These are phyloP conservation scores for Metarhizium humberi DNA, from an alignment of 2,329 filamentous ascomycete species.

Conservation along the genomic window DNA sequence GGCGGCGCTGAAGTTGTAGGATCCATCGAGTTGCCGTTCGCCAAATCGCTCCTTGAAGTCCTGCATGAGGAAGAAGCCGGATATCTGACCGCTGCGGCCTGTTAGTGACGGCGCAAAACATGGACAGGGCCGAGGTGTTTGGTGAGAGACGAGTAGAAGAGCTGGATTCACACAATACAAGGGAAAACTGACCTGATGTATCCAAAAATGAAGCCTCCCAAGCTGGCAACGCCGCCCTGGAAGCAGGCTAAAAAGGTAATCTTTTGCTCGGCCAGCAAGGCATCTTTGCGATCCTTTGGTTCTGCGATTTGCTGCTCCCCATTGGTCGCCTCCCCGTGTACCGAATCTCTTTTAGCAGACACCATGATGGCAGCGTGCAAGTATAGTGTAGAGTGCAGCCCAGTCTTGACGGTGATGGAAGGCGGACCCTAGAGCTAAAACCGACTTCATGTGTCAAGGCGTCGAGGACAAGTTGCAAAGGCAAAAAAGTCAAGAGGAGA, in stretches of 20 bases:
- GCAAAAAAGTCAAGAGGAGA: not conserved
- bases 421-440: not conserved
- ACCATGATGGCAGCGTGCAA: conserved; percentile 1
- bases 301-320: not conserved
- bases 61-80: conserved; percentile 51
- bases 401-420: not conserved
- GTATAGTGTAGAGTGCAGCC: not conserved
- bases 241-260: conserved; percentile 34
- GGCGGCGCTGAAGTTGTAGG: conserved; percentile 43
- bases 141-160: not conserved
- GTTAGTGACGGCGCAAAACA: not conserved
- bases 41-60: conserved; percentile 49
- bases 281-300: not conserved
- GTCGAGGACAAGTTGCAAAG: not conserved
- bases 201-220: conserved; percentile 50
- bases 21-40: conserved; percentile 25
- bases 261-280: conserved; percentile 11
- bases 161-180: no score
- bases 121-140: not conserved
- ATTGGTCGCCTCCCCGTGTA: not conserved
- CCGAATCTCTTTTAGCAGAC: conserved; percentile 1
- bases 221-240: conserved; percentile 41
- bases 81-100: conserved; percentile 43
- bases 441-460: no score
- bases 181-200: conserved; percentile 37